phyloP scores from a whole-genome alignment of 116 monocot species.

The Zostera marina region DNA sequence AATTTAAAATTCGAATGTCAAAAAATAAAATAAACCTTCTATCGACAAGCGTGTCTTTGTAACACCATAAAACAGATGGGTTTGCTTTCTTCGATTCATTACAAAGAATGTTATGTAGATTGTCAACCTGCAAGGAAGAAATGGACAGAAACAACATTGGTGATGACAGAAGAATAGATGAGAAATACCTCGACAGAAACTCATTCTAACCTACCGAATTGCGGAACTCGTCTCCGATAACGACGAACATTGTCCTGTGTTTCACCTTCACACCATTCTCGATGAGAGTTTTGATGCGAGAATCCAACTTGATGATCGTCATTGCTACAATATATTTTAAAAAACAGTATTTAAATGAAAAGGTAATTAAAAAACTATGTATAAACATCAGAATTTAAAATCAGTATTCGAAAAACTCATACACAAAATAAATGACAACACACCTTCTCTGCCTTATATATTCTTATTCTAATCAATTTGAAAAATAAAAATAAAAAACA shows the following conservation, averaged over 20 bases:
- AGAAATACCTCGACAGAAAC: neutral
- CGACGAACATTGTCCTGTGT: constrained; percentile 83
- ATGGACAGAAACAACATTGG: neutral
- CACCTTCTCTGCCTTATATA: too few species aligned
- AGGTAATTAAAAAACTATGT: too few species aligned
- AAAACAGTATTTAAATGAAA: too few species aligned
- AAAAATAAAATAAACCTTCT: constrained; percentile 69
- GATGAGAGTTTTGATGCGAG: constrained; percentile 73
- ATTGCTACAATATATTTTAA: too few species aligned
- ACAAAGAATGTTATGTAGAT: constrained; percentile 60
- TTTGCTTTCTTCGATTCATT: constrained; percentile 48
- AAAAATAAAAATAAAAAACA: too few species aligned
- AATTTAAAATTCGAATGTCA: too few species aligned
- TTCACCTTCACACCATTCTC: constrained; percentile 82
- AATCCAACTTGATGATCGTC: constrained; percentile 94
- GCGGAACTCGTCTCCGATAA: constrained; percentile 78
- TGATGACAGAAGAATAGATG: neutral
- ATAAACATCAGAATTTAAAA: too few species aligned
- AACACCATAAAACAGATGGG: constrained; percentile 81
- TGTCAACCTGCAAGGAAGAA: constrained; percentile 47
- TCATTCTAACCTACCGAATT: constrained; percentile 19
- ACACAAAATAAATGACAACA: too few species aligned
- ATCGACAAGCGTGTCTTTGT: constrained; percentile 71
- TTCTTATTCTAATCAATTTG: too few species aligned
- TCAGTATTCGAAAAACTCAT: too few species aligned